These are phyloP conservation scores for Meyerozyma elateridarum DNA, from an alignment of 1,139 yeast species.

Conservation along the genomic window DNA sequence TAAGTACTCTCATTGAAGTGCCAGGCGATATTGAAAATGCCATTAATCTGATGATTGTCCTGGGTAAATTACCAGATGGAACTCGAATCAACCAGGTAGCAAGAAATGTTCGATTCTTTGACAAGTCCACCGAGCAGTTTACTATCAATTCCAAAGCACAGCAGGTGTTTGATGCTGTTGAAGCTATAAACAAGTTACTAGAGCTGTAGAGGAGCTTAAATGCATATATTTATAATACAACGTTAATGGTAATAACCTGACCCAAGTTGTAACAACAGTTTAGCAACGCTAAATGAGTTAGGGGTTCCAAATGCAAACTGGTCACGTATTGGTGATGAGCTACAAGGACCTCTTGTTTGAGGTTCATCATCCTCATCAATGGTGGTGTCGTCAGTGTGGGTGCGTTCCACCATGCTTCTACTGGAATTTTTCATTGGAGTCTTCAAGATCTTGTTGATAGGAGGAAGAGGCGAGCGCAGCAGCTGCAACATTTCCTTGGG, in stretches of 20 bases:
- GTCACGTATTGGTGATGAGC: slow-evolving; percentile 30
- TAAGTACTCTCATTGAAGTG: slow-evolving; percentile 13
- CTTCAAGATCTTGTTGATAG: slow-evolving; percentile 42
- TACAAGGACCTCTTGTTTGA: slow-evolving; percentile 8
- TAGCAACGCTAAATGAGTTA: slow-evolving; percentile 45
- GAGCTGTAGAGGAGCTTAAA: no score
- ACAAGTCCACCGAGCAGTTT: slow-evolving; percentile 3
- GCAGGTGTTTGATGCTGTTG: slow-evolving; percentile 1
- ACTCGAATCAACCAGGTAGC: slow-evolving; percentile 31
- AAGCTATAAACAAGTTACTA: no score
- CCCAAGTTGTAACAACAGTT: slow-evolving; percentile 44
- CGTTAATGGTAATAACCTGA: slow-evolving; percentile 12
- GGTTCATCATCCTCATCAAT: slow-evolving; percentile 32
- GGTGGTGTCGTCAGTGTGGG: slow-evolving; percentile 29
- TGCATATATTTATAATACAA: slow-evolving; percentile 2
- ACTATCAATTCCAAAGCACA: slow-evolving; percentile 19
- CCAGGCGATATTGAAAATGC: slow-evolving; percentile 19
- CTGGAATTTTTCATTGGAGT: slow-evolving; percentile 38
- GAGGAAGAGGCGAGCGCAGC: slow-evolving; percentile 18
- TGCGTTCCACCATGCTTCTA: slow-evolving; percentile 8
- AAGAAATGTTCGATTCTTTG: slow-evolving; percentile 15
- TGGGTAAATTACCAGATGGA: slow-evolving; percentile 26
- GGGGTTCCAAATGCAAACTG: slow-evolving; percentile 39
- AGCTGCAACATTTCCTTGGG: not conserved
- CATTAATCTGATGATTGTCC: slow-evolving; percentile 30